phyloP scores from a whole-genome alignment of 139 green algal species.

The Haematococcus lacustris region DNA sequence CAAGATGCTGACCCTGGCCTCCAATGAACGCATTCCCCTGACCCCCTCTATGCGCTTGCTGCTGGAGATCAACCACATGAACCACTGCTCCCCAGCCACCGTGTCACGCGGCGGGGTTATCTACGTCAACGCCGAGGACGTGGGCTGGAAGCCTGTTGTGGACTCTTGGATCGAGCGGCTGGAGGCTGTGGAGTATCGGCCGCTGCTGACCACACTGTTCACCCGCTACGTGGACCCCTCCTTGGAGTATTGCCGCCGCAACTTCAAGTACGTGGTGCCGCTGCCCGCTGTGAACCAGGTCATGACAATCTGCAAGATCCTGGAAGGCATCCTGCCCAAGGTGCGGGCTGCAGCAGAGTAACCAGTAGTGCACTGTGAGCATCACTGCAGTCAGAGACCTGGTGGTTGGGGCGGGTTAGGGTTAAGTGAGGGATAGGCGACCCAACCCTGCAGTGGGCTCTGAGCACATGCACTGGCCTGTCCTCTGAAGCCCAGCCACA shows the following conservation, averaged over 20 bases:
- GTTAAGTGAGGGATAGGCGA: too few species aligned
- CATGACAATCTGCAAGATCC: constrained; percentile 87
- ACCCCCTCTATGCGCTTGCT: constrained; percentile 81
- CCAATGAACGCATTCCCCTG: constrained; percentile 89
- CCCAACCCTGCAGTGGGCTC: too few species aligned
- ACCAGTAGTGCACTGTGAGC: too few species aligned
- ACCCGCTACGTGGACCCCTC: constrained; percentile 74
- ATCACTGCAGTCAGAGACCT: too few species aligned
- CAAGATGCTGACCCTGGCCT: constrained; percentile 86
- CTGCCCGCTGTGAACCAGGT: constrained; percentile 72
- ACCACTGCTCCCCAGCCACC: constrained; percentile 85
- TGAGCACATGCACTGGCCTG: too few species aligned
- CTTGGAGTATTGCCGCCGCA: constrained; percentile 77
- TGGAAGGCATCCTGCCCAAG: constrained; percentile 82
- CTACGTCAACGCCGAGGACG: constrained; percentile 77
- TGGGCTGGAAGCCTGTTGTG: constrained; percentile 83
- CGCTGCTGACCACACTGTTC: constrained; percentile 79
- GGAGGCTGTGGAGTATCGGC: constrained; percentile 64
- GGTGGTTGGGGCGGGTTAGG: too few species aligned
- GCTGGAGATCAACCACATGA: constrained; percentile 68
- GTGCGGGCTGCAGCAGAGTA: too few species aligned
- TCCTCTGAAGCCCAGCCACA: too few species aligned
- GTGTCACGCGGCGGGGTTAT: constrained; percentile 89
- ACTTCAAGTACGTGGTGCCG: constrained; percentile 77
- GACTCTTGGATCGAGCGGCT: constrained; percentile 75